These are phyloP conservation scores for Stagonosporopsis rhizophila DNA, from an alignment of 2,329 filamentous ascomycete species.

Conservation along the genomic window DNA sequence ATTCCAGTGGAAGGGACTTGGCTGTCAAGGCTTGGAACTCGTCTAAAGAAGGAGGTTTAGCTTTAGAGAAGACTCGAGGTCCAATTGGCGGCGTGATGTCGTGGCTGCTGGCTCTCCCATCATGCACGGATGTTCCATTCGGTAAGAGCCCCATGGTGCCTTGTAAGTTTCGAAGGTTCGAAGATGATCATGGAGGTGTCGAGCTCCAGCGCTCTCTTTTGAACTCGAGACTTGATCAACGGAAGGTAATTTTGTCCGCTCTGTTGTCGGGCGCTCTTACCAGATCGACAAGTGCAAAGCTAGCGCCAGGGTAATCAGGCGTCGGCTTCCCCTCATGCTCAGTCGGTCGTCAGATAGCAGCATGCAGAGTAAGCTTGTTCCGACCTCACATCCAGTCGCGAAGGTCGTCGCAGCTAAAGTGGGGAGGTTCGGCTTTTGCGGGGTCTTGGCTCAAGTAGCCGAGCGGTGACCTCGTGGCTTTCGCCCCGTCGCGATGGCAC, in stretches of 20 bases:
- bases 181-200: background rate
- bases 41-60: conserved; percentile 50
- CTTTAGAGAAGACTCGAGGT: conserved; percentile 37
- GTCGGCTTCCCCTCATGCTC: background rate
- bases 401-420: background rate
- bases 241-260: conserved; percentile 1
- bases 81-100: conserved; percentile 19
- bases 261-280: background rate
- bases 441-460: conserved; percentile 14
- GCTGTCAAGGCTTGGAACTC: conserved; percentile 57
- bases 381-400: background rate
- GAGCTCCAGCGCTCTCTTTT: background rate
- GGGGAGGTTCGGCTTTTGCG: conserved; percentile 12
- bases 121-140: conserved; percentile 4
- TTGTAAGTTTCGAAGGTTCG: background rate
- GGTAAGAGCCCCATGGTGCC: background rate
- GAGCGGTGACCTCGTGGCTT: background rate
- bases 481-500: background rate
- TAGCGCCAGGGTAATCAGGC: background rate
- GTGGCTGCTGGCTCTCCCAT: background rate
- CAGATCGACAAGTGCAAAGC: background rate
- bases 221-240: background rate
- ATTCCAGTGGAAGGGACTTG: conserved; percentile 48
- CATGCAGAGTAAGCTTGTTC: background rate
- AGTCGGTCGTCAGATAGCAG: background rate